Percentiles rank a stretch among this genome's conserved stretches.
These are phyloP conservation scores for Glomus cerebriforme DNA, from an alignment of 192 early-diverging fungal species.

Conservation along the genomic window DNA sequence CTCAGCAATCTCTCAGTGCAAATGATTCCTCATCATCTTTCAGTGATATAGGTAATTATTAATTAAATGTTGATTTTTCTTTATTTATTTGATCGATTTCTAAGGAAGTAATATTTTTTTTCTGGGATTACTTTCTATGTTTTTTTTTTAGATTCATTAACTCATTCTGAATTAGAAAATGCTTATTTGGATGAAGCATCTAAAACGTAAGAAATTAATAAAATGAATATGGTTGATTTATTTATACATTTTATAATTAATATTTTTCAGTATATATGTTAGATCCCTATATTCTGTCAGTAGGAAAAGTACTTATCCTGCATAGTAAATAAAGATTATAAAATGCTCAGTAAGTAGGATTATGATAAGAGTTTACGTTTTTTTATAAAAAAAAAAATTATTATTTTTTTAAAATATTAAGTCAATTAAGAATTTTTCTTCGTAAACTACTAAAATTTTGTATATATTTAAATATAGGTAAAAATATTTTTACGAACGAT, in stretches of 20 bases:
- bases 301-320: slow-evolving; percentile 18
- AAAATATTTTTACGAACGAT: too few relatives aligned
- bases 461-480: too few relatives aligned
- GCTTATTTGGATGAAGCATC: slow-evolving; percentile 46
- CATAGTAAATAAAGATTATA: slow-evolving; percentile 22
- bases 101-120: too few relatives aligned
- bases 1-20: background rate
- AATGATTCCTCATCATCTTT: slow-evolving; percentile 19
- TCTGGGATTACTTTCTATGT: too few relatives aligned
- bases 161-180: slow-evolving; percentile 56
- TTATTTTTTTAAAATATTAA: too few relatives aligned
- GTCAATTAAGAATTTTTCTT: too few relatives aligned
- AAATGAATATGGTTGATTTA: background rate
- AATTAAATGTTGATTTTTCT: background rate
- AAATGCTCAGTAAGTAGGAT: background rate
- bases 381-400: too few relatives aligned
- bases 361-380: too few relatives aligned
- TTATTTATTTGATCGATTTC: too few relatives aligned
- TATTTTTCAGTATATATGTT: background rate
- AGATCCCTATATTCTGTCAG: slow-evolving; percentile 7
- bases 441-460: too few relatives aligned
- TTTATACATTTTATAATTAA: background rate
- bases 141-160: slow-evolving; percentile 51
- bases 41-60: slow-evolving; percentile 10
- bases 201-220: slow-evolving; percentile 46